Evolutionary conservation across 192 early-diverging fungal genomes (phyloP).

Genomic region (Obelidium mucronatum): DNA sequence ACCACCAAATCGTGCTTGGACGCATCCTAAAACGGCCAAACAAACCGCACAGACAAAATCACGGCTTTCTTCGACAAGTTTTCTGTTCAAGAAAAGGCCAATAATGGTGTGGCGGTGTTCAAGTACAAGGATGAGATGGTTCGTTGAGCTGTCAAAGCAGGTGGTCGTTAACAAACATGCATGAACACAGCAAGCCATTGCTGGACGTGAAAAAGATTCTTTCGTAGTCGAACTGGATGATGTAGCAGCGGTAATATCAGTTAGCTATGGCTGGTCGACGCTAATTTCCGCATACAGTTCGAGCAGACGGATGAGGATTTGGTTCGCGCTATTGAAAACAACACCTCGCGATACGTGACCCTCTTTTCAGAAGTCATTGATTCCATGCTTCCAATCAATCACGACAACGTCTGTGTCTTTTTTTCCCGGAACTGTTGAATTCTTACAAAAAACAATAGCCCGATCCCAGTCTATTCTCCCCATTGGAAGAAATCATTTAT

Average conservation of each 20-base stretch:
- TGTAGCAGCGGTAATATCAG: constrained; percentile 35
- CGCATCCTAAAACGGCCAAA: neutral
- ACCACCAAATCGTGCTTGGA: too few species aligned
- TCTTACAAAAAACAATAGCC: constrained; percentile 5
- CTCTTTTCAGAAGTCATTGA: constrained; percentile 83
- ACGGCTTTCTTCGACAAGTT: constrained; percentile 47
- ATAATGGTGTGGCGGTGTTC: constrained; percentile 12
- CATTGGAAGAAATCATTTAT: constrained; percentile 88
- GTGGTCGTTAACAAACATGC: neutral
- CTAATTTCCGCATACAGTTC: constrained; percentile 36
- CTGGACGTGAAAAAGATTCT: constrained; percentile 36
- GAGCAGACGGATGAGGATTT: constrained; percentile 43
- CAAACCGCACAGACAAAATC: constrained; percentile 43
- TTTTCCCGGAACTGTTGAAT: constrained; percentile 2
- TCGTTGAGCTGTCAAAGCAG: neutral
- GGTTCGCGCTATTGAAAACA: constrained; percentile 74
- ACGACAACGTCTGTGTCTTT: constrained; percentile 37
- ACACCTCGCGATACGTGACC: constrained; percentile 86
- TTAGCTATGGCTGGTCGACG: neutral
- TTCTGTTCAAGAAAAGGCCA: constrained; percentile 20
- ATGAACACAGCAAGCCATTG: constrained; percentile 42
- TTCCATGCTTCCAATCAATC: constrained; percentile 54
- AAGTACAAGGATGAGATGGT: constrained; percentile 50
- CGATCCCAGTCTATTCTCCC: constrained; percentile 70
- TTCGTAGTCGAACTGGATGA: constrained; percentile 59